A percentile compares a stretch with the other conserved stretches of the same genome.
phyloP scores from a whole-genome alignment of 2,329 filamentous ascomycete species.

The Colletotrichum incanum region DNA sequence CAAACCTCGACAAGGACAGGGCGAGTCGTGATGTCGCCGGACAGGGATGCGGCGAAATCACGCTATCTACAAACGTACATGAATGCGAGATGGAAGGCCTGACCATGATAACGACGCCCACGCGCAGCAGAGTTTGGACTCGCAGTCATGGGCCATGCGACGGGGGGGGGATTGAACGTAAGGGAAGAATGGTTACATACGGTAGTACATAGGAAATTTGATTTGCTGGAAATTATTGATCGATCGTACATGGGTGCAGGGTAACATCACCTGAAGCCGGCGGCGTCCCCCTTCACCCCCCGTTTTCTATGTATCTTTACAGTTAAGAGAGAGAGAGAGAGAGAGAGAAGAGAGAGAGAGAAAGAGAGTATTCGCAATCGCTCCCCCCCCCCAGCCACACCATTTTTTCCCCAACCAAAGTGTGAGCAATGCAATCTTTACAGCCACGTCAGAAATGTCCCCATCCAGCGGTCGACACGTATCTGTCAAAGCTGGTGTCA shows the following conservation, averaged over 20 bases:
- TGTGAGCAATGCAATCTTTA: not conserved
- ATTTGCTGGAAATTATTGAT: slow-evolving; percentile 5
- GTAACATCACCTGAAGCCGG: slow-evolving; percentile 1
- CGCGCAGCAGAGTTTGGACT: not conserved
- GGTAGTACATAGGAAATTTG: slow-evolving; percentile 4
- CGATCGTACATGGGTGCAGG: slow-evolving; percentile 19
- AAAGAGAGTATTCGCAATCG: not conserved
- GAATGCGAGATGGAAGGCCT: slow-evolving; percentile 7
- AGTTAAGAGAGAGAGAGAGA: not conserved
- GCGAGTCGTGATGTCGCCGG: slow-evolving; percentile 4
- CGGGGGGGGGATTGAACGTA: not conserved
- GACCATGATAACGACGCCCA: not conserved
- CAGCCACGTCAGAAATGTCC: not conserved
- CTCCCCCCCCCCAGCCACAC: not conserved
- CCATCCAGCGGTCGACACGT: not conserved
- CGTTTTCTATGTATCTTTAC: not conserved
- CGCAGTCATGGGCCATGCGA: not conserved
- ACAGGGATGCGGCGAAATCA: slow-evolving; percentile 8
- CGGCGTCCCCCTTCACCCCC: not conserved
- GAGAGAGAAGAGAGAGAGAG: not conserved
- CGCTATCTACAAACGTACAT: slow-evolving; percentile 18
- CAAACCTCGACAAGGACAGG: not conserved
- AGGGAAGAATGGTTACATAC: not conserved
- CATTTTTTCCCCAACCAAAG: not conserved
- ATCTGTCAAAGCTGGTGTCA: slow-evolving; percentile 3